phyloP scores from a whole-genome alignment of 257 asterid genomes.

The Solanum lycopersicoides region DNA sequence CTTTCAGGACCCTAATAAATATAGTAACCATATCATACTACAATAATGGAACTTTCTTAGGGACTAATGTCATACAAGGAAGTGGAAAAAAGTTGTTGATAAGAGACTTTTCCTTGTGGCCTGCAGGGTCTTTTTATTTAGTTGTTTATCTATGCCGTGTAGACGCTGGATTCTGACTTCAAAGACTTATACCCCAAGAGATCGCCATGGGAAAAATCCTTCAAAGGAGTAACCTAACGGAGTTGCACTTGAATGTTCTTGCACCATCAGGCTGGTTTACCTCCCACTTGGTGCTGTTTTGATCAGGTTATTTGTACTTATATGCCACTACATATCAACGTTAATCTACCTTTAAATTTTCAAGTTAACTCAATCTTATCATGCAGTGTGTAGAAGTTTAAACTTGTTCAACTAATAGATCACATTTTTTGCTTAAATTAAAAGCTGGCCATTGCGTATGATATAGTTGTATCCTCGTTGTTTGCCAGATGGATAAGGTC shows the following conservation, averaged over 20 bases:
- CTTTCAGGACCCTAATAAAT: neutral
- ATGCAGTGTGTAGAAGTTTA: neutral
- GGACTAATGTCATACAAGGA: neutral
- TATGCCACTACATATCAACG: neutral
- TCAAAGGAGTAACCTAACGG: slow-evolving; percentile 56
- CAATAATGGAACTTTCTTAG: neutral
- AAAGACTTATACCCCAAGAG: slow-evolving; percentile 44
- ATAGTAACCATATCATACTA: neutral
- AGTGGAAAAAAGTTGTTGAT: neutral
- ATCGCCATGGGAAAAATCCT: slow-evolving; percentile 56
- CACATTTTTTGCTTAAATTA: neutral
- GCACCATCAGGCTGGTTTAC: slow-evolving; percentile 80
- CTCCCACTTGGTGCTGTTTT: slow-evolving; percentile 78
- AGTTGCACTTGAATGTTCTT: slow-evolving; percentile 54
- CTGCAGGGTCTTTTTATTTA: neutral
- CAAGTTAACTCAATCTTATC: neutral
- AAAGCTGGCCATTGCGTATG: neutral
- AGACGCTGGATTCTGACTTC: slow-evolving; percentile 60
- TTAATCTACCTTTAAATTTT: neutral
- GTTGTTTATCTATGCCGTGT: slow-evolving; percentile 1
- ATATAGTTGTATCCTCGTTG: neutral
- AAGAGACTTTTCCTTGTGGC: neutral
- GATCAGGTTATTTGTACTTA: slow-evolving; percentile 40
- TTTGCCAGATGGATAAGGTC: slow-evolving; percentile 65
- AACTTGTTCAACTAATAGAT: neutral